phyloP scores from a whole-genome alignment of 179 eudicot genomes.

The Gypsophila paniculata region DNA sequence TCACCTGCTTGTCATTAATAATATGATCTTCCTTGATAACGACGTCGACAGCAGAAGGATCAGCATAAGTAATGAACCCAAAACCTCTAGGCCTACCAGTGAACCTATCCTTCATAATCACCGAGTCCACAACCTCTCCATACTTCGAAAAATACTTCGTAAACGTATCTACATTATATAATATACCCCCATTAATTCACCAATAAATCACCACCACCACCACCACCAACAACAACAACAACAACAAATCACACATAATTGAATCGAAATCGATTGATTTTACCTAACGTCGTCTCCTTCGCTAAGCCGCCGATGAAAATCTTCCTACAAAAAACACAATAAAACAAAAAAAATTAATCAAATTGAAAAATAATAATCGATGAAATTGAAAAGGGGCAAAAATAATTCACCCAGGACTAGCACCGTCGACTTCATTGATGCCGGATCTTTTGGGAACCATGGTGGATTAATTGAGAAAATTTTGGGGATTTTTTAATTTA shows the following conservation, averaged over 20 bases:
- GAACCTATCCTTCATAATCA: constrained; percentile 72
- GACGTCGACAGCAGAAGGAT: constrained; percentile 70
- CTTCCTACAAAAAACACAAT: constrained; percentile 21
- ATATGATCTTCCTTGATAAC: constrained; percentile 70
- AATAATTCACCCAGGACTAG: constrained; percentile 36
- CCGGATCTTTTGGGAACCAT: constrained; percentile 31
- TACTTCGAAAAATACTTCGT: constrained; percentile 72
- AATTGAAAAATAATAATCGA: too few relatives aligned
- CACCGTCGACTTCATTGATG: constrained; percentile 35
- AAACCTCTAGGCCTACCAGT: constrained; percentile 80
- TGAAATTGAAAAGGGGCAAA: background rate
- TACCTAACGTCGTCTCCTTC: constrained; percentile 32
- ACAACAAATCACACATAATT: background rate
- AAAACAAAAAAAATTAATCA: background rate
- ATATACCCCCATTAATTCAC: too few relatives aligned
- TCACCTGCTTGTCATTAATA: constrained; percentile 74
- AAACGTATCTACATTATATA: constrained; percentile 45
- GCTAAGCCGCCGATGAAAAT: constrained; percentile 38
- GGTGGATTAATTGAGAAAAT: background rate
- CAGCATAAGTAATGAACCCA: constrained; percentile 80
- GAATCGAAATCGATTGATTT: background rate
- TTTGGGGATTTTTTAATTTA: background rate
- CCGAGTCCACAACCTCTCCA: constrained; percentile 75
- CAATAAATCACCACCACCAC: too few relatives aligned
- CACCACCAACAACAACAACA: background rate